Evolutionary conservation across 2,329 filamentous ascomycete species (phyloP), one percentile per base, ranked within the genome.

Genomic region (Colletotrichum trifolii): DNA sequence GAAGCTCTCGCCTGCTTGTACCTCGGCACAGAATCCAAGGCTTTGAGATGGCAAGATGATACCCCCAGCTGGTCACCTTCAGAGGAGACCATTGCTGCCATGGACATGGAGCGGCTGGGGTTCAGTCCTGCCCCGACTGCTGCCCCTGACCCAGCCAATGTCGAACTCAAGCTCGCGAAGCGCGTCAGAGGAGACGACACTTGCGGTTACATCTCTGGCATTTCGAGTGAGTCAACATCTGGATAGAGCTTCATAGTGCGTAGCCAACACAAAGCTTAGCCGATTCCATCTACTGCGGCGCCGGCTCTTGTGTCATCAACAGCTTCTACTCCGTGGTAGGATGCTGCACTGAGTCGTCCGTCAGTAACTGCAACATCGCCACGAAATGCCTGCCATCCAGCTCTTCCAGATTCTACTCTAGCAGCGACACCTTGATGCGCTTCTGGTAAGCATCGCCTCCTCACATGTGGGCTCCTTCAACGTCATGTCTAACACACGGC

Each of bases 201-300:
- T 0, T 77, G 75, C 60, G 76, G 65, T 45, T 77, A 75, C 47
- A 67, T 77, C 38, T 68, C 65, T 48, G 74, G 74, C 36, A 63
- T 68, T 25, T 42, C 48, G 6, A 71, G 73, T 72, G 43, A 66
- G 72, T 68, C 42, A 4, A 6, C 10, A 4, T 17, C 9, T 8
- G 17, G 12, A 11, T 13, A 17, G 8, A 15, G 39, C 33, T 15
- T 0, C 13, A 2, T 2, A 53, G 71, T 70, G 42, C 2, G 46
- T 43, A 47, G 34, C 49, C 64, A 10, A 66, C 15, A 13, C 11
- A 6, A 8, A 49, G 25, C 25, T 25, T 25, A 67, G 65, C 62
- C 13, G 40, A 54, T 11, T 70, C 76, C 1, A 60, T 78, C 2
- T 75, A 73, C 62, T 78, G 76, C 64, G 67, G 63, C 7, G 40